Conservation (phyloP, 2,329 filamentous ascomycete genomes). For the Aureobasidium sp. region DNA sequence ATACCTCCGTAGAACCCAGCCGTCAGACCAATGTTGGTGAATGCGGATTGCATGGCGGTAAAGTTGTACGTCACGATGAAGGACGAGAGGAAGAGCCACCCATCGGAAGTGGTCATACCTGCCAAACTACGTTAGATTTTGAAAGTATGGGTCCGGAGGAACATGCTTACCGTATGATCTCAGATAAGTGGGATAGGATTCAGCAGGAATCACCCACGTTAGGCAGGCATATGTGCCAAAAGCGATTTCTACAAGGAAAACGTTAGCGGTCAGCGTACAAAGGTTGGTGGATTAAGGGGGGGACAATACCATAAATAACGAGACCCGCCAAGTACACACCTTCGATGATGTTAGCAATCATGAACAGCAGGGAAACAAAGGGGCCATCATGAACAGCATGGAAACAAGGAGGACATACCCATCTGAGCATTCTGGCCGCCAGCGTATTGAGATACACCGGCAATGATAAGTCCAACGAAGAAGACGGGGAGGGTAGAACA, state of each 20-base stretch:
- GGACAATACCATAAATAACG: constrained; percentile 32
- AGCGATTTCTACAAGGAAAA: too few relatives aligned
- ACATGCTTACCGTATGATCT: constrained; percentile 49
- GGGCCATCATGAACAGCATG: too few relatives aligned
- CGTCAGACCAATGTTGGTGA: constrained; percentile 56
- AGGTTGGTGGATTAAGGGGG: too few relatives aligned
- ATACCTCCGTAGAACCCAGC: constrained; percentile 56
- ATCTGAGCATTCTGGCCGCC: constrained; percentile 38
- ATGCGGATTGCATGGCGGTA: constrained; percentile 57
- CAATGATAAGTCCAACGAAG: constrained; percentile 59
- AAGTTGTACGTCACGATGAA: constrained; percentile 74
- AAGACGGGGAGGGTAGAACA: constrained; percentile 64
- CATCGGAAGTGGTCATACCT: constrained; percentile 30
- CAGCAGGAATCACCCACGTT: constrained; percentile 41
- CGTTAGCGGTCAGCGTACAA: too few relatives aligned
- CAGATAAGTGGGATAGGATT: constrained; percentile 66
- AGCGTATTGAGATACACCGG: constrained; percentile 56
- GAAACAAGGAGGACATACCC: constrained; percentile 26
- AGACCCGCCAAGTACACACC: constrained; percentile 56
- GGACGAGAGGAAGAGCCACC: constrained; percentile 59
- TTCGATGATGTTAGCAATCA: too few relatives aligned
- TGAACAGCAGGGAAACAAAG: too few relatives aligned
- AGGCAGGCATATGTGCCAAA: constrained; percentile 24
- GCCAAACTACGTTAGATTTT: too few relatives aligned
- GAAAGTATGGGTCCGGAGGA: too few relatives aligned